Base-by-base conservation (phyloP, 805 yeast genomes). In the Pichia pseudocactophila region DNA sequence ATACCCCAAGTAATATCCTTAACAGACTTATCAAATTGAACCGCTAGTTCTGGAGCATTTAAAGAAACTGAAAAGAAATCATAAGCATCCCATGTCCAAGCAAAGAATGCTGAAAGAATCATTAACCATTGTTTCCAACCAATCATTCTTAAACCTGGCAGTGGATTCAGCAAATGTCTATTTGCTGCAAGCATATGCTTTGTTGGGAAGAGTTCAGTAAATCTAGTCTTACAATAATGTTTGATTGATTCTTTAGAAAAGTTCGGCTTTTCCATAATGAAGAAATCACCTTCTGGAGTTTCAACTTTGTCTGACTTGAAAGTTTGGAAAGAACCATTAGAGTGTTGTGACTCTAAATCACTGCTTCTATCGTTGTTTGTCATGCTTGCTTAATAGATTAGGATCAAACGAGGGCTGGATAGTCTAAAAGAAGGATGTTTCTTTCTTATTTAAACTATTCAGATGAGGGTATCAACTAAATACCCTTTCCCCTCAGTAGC, bases 81-180 rank as follows among this genome's bases (percentile, higher is more conserved):
- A 53, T 77, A 69, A 3, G 83, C 78, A 61, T 77, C 84, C 73
- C 78, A 73, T 3, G 80, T 66, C 84, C 84, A 78, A 17, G 74
- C 76, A 40, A 61, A 51, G 48, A 75, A 74, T 0, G 80, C 83
- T 35, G 73, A 59, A 16, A 61, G 31, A 52, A 76, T 75, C 59
- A 69, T 73, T 36, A 68, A 61, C 83, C 84, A 78, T 52, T 79
- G 81, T 45, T 58, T 66, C 42, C 67, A 58, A 30, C 66, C 68
- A 54, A 82, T 66, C 48, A 59, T 58, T 10, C 59, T 57, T 22
- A 82, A 64, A 22, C 76, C 74, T 1, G 78, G 77, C 46, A 84
- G 57, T 2, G 94, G 94, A 57, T 84, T 83, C 30, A 78, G 45
- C 20, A 71, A 52, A 42, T 66, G 68, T 43, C 51, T 51, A 57